Evolutionary conservation across 2,329 filamentous ascomycete species (phyloP).

Genomic region (Salinomyces thailandicus): DNA sequence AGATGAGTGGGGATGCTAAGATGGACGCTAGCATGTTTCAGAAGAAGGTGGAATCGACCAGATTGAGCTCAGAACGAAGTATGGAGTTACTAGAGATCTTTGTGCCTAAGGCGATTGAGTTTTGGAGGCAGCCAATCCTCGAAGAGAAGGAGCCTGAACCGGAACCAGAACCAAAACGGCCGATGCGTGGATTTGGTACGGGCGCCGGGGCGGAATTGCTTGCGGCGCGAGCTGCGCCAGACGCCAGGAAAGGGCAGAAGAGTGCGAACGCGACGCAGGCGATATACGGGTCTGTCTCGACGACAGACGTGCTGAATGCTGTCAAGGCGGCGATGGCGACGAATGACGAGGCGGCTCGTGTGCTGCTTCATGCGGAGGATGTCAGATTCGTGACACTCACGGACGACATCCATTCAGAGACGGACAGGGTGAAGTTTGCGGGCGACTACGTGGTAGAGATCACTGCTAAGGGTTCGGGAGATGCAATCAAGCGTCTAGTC

Average conservation of each 20-base stretch:
- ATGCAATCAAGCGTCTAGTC: conserved; percentile 32
- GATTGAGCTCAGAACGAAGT: conserved; percentile 34
- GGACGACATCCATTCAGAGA: conserved; percentile 24
- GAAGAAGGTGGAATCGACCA: conserved; percentile 26
- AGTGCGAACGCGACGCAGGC: conserved; percentile 17
- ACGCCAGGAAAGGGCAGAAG: conserved; percentile 7
- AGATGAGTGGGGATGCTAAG: conserved; percentile 5
- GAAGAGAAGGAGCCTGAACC: conserved; percentile 24
- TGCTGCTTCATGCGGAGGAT: conserved; percentile 41
- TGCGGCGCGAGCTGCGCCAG: conserved; percentile 13
- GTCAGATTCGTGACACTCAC: conserved; percentile 37
- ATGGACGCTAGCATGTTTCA: conserved; percentile 12
- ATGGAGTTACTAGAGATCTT: conserved; percentile 39
- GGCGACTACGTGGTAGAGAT: conserved; percentile 45
- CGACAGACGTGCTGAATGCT: conserved; percentile 39
- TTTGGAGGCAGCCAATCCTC: conserved; percentile 35
- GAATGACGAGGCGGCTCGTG: conserved; percentile 41
- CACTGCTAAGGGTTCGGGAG: conserved; percentile 36
- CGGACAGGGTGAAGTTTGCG: conserved; percentile 40
- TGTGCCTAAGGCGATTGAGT: conserved; percentile 37
- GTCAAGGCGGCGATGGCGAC: conserved; percentile 40
- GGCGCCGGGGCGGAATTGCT: conserved; percentile 23
- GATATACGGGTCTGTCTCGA: conserved; percentile 47
- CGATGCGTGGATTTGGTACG: conserved; percentile 6
- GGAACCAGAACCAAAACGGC: conserved; percentile 7